Base-by-base conservation (phyloP, 2,329 filamentous ascomycete genomes). In the Lachnellula arida region DNA sequence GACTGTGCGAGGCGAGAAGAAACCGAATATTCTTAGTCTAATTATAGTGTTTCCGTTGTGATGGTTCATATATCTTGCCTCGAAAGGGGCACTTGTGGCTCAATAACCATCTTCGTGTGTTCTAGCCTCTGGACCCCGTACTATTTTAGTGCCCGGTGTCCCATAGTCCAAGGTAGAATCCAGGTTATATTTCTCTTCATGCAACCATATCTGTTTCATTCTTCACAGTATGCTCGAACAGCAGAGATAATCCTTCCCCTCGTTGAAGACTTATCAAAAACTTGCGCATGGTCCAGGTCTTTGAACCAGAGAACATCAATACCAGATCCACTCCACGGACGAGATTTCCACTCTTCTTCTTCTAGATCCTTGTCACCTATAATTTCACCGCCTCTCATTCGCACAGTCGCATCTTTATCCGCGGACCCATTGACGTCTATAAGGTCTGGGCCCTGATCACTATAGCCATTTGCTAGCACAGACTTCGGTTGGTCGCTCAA, bases 271-370 rank as follows among this genome's bases (percentile, higher is more conserved):
- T 61, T 66, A 54, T 79, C 74, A 65, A 81, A 81, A 1, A 78
- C 77, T 61, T 83, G 76, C 1, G 80, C 81, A 67, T 85, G 81
- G 66, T 84, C 80, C 37, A 81, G 69, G 4, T 75, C 73, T 9
- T 75, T 71, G 65, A 77, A 82, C 79, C 81, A 85, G 1, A 84
- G 56, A 15, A 81, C 72, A 55, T 84, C 78, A 37, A 46, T 75
- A 9, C 65, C 65, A 12, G 46, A 53, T 60, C 59, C 68, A 51
- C 9, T 72, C 65, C 54, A 66, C 34, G 46, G 71, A 64, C 59
- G 71, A 47, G 50, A 63, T 58, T 69, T 68, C 65, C 61, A 69
- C 46, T 61, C 63, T 43, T 68, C 67, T 49, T 63, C 61, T 37
- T 58, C 35, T 46, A 57, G 15, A 7, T 55, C 57, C 34, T 64